These are phyloP conservation scores for Candida taoyuanica DNA, from an alignment of 805 yeast genomes.

Conservation along the genomic window DNA sequence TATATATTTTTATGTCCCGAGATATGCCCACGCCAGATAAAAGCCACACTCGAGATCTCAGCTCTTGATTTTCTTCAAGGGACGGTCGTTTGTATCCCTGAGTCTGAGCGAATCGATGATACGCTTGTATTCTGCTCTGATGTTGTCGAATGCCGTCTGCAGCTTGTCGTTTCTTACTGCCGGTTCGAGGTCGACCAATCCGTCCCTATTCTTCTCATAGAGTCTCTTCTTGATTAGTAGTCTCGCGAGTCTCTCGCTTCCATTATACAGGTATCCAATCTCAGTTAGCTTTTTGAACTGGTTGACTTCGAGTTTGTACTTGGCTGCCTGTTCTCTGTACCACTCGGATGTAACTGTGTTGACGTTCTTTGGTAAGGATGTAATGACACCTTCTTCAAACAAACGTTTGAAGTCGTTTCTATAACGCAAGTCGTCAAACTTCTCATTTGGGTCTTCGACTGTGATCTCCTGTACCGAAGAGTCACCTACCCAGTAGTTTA, in stretches of 20 bases:
- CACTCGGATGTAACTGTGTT: constrained; percentile 32
- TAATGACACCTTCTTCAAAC: constrained; percentile 29
- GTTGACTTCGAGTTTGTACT: constrained; percentile 63
- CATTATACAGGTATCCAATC: constrained; percentile 50
- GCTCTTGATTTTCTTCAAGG: constrained; percentile 17
- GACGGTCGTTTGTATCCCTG: constrained; percentile 11
- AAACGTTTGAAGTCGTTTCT: constrained; percentile 64
- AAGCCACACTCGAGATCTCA: no score
- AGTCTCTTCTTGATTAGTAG: constrained; percentile 69
- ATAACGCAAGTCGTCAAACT: constrained; percentile 88
- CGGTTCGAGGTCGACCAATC: constrained; percentile 60
- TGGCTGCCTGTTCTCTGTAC: constrained; percentile 33
- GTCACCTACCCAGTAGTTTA: constrained; percentile 52
- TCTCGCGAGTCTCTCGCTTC: constrained; percentile 35
- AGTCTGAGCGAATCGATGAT: constrained; percentile 31
- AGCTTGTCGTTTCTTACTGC: constrained; percentile 63
- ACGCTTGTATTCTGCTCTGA: constrained; percentile 68
- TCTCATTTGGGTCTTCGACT: constrained; percentile 92
- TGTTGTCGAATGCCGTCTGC: constrained; percentile 65
- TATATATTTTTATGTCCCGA: no score
- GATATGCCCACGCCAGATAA: no score
- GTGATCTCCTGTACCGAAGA: constrained; percentile 61
- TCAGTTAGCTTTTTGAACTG: constrained; percentile 78
- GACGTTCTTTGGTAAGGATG: constrained; percentile 26
- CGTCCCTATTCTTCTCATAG: constrained; percentile 76